Evolutionary conservation across 2,329 filamentous ascomycete genomes (phyloP), one percentile per base, ranked within the genome.

Genomic region (Boeremia lycopersici): DNA sequence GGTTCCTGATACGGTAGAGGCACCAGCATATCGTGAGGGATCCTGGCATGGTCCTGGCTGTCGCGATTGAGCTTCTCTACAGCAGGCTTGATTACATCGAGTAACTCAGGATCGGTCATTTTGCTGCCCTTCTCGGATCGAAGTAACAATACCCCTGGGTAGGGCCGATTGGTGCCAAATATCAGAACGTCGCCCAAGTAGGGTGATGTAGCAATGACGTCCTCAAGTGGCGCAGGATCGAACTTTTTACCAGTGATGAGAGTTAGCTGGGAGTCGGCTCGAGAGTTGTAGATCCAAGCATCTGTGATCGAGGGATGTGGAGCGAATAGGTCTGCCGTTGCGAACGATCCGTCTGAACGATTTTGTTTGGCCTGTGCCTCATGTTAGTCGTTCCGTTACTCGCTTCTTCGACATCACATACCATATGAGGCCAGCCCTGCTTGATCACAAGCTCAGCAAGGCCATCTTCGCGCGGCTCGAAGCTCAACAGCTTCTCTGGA

Each of bases 241-340:
- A 89, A 88, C 61, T 89, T 89, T 75, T 89, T 88, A 2, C 87
- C 86, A 6, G 86, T 89, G 9, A 84, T 75, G 4, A 89, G 77
- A 0, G 83, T 84, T 31, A 89, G 78, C 47, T 85, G 85, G 3
- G 83, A 80, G 60, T 89, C 87, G 0, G 81, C 80, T 34, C 87
- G 77, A 1, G 82, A 84, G 48, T 86, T 79, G 62, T 88, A 88
- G 30, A 80, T 79, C 86, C 86, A 89, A 0, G 84, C 83, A 48
- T 82, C 74, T 0, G 71, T 52, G 7, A 84, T 82, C 0, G 59
- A 74, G 0, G 77, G 64, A 64, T 89, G 86, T 1, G 76, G 75
- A 47, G 79, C 78, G 56, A 89, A 89, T 1, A 89, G 68, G 65
- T 89, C 87, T 1, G 82, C 78, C 0, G 86, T 89, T 1, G 83